Percentiles rank a stretch among this genome's conserved stretches.
These are phyloP conservation scores for Paramecium caudatum DNA, from an alignment of 73 alveolate genomes.

Conservation along the genomic window DNA sequence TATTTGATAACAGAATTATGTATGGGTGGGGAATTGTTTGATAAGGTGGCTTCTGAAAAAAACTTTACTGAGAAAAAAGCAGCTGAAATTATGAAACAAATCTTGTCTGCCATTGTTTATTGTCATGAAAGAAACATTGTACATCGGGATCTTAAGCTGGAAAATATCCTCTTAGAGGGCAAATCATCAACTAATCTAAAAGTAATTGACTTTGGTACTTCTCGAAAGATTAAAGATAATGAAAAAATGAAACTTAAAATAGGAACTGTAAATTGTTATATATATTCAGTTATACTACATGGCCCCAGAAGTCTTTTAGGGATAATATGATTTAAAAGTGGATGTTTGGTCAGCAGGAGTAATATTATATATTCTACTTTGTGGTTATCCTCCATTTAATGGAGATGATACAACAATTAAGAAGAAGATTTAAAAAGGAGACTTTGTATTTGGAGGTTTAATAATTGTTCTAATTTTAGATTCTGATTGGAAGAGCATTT, in stretches of 20 bases:
- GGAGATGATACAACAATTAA: slow-evolving; percentile 71
- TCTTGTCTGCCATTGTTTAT: slow-evolving; percentile 76
- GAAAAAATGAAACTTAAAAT: slow-evolving; percentile 57
- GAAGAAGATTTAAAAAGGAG: slow-evolving; percentile 53
- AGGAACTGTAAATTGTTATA: slow-evolving; percentile 79
- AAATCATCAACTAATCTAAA: slow-evolving; percentile 27
- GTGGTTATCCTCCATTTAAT: slow-evolving; percentile 77
- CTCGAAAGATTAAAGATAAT: slow-evolving; percentile 26
- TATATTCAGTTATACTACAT: slow-evolving; percentile 81
- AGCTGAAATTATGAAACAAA: slow-evolving; percentile 75
- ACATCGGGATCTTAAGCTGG: slow-evolving; percentile 81
- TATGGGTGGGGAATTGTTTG: slow-evolving; percentile 80
- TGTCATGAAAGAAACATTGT: slow-evolving; percentile 77
- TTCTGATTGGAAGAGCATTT: slow-evolving; percentile 75
- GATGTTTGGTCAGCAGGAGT: slow-evolving; percentile 96
- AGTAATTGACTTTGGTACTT: slow-evolving; percentile 43
- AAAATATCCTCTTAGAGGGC: slow-evolving; percentile 73
- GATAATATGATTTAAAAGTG: slow-evolving; percentile 85
- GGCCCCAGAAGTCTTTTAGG: slow-evolving; percentile 91
- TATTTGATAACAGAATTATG: slow-evolving; percentile 77
- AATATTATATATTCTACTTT: slow-evolving; percentile 58
- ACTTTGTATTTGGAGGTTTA: slow-evolving; percentile 4
- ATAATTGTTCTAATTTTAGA: neutral
- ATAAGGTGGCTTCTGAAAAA: slow-evolving; percentile 63
- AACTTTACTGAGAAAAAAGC: slow-evolving; percentile 80